Percentiles rank a stretch among this genome's conserved stretches.
phyloP scores from a whole-genome alignment of 106 monocot species.

The Cymbidium sinense region DNA sequence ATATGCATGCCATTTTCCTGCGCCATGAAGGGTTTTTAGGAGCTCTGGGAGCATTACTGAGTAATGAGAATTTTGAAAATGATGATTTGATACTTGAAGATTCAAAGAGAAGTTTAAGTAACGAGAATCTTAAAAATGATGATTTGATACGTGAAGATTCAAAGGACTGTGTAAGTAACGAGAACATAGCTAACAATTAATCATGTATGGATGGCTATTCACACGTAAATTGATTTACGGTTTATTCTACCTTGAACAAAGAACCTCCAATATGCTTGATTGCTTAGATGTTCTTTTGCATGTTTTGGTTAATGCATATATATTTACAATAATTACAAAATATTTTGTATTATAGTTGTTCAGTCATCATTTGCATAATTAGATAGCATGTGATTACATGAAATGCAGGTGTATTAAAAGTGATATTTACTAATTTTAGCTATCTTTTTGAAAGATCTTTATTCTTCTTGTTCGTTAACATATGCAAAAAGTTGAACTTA shows the following conservation, averaged over 20 bases:
- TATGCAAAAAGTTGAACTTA: background rate
- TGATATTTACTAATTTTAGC: background rate
- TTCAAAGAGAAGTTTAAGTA: constrained; percentile 40
- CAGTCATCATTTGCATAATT: background rate
- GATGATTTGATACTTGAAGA: constrained; percentile 26
- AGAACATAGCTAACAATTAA: background rate
- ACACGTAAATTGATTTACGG: background rate
- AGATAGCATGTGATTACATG: background rate
- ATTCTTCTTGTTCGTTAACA: background rate
- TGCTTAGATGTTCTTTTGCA: background rate
- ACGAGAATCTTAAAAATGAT: constrained; percentile 23
- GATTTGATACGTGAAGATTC: constrained; percentile 22
- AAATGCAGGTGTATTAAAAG: background rate
- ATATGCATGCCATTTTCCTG: constrained; percentile 69
- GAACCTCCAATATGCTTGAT: background rate
- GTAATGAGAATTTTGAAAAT: constrained; percentile 27
- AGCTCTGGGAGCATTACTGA: constrained; percentile 61
- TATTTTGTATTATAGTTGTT: background rate
- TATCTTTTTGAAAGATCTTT: background rate
- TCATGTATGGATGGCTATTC: background rate
- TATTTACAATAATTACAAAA: background rate
- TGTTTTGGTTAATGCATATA: background rate
- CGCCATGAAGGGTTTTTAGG: constrained; percentile 76
- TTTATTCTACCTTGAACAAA: background rate
- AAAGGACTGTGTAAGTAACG: constrained; percentile 31